Base-by-base conservation (phyloP, 371 early-diverging fungal species). In the Mucor circinelloides region DNA sequence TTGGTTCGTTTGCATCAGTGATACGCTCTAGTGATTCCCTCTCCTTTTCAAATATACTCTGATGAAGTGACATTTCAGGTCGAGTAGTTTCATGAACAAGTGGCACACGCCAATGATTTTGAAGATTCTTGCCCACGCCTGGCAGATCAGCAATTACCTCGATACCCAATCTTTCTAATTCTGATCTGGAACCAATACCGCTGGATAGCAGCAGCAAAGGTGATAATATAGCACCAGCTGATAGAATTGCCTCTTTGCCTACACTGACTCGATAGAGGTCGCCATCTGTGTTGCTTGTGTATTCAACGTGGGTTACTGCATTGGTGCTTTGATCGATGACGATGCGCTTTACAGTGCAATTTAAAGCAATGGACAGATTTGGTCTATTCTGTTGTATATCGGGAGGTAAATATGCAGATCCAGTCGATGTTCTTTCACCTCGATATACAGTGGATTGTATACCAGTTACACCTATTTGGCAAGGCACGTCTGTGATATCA, bases 41-140 rank as follows among this genome's bases (percentile, higher is more conserved):
- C 15, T 50, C 44, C n/a, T 46, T 31, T 40, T 44, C n/a, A 30
- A 73, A 67, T 2, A 66, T 38, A 3, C 38, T 32, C 9, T 42
- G 32, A 38, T 75, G 72, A 12, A 75, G 54, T 6, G 66, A 70
- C 38, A 64, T 64, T 3, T 61, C 65, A 2, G 74, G 57, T 19
- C 50, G 9, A 1, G 55, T n/a, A 2, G 75, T 77, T 31, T 67
- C 71, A 46, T 71, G 66, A 4, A 68, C 58, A 13, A 66, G 31
- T 32, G 70, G 69, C 0, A 78, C 66, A 19, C 67, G 67, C 60
- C 76, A 68, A 63, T 81, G 82, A 36, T 79, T 78, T 28, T 72
- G 73, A 31, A 84, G 60, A 60, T 81, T 80, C 27, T 70, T 58
- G 7, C 81, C 82, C 12, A 84, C 84, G 17, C 77, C 79, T 27